Evolutionary conservation across 2,329 filamentous ascomycete species (phyloP), one percentile per base, ranked within the genome.

Genomic region (Claviceps fusiformis): DNA sequence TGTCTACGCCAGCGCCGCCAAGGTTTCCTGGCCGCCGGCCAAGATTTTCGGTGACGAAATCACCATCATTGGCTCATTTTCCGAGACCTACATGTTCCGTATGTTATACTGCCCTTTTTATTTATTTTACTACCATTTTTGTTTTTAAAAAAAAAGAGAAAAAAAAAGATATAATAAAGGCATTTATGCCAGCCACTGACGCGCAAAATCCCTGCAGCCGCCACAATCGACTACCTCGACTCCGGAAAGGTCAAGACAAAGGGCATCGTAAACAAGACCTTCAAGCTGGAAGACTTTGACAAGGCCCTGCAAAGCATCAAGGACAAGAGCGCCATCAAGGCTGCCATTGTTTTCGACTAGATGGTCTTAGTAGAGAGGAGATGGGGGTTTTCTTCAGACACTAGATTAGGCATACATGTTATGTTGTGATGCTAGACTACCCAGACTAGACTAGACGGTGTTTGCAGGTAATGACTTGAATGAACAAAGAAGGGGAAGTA

Each of bases 301-400:
- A 81, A 86, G 66, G 85, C 83, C 58, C 71, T 89, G 60, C 80
- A 87, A 67, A 77, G 80, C 56, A 87, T 89, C 74, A 80, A 76
- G 63, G 83, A 86, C 71, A 87, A 87, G 75, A 79, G 73, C 54
- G 84, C 83, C 57, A 86, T 89, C 66, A 89, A 89, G 75, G 84
- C 84, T 53, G 83, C 82, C 17, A 87, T 89, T 67, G 78, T 82
- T 50, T 87, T 86, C 62, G 83, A 87, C 58, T 81, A 76, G 15
- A 33, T 47, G 27, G 35, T 37, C 35, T 37, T 13, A 41, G 3
- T 9, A 37, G 5, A 37, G 9, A 37, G 35, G 35, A 15, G 37
- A 13, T 5, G 11, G 11, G 13, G 10, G 15, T 15, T 37, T 37
- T 13, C 35, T 5, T 33, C 35, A 13, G 37, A 17, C 13, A 41